Conservation (phyloP, 768 basidiomycete genomes). For the Tulasnella sp. region DNA sequence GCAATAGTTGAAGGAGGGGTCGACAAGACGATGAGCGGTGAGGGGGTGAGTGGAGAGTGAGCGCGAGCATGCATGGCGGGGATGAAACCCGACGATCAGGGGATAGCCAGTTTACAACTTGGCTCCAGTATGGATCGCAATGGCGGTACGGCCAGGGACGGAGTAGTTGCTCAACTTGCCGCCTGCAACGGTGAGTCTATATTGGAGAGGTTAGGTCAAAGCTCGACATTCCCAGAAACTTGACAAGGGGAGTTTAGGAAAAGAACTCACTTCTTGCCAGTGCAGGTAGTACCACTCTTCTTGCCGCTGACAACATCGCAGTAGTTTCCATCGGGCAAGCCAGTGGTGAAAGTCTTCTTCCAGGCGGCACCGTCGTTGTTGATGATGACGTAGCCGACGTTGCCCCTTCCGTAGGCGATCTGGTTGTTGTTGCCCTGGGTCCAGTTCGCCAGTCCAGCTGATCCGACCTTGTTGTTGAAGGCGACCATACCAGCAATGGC, state of each 20-base stretch:
- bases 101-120: not conserved
- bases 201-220: not conserved
- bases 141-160: constrained; percentile 49
- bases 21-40: not conserved
- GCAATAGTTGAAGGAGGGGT: not conserved
- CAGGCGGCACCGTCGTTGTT: constrained; percentile 59
- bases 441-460: constrained; percentile 42
- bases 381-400: constrained; percentile 59
- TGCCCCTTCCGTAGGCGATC: constrained; percentile 65
- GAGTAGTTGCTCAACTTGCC: constrained; percentile 44
- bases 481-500: constrained; percentile 29
- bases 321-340: constrained; percentile 54
- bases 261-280: constrained; percentile 47
- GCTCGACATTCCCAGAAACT: not conserved
- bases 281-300: constrained; percentile 44
- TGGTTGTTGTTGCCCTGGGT: constrained; percentile 53
- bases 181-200: constrained; percentile 48
- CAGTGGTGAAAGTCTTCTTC: constrained; percentile 54
- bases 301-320: constrained; percentile 59
- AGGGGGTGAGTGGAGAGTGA: not conserved
- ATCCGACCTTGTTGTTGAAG: constrained; percentile 37
- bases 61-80: not conserved
- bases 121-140: constrained; percentile 26
- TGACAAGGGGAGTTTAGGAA: not conserved
- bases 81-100: not conserved